Base-by-base conservation (phyloP, 805 yeast species). In the Lachancea cidri region DNA sequence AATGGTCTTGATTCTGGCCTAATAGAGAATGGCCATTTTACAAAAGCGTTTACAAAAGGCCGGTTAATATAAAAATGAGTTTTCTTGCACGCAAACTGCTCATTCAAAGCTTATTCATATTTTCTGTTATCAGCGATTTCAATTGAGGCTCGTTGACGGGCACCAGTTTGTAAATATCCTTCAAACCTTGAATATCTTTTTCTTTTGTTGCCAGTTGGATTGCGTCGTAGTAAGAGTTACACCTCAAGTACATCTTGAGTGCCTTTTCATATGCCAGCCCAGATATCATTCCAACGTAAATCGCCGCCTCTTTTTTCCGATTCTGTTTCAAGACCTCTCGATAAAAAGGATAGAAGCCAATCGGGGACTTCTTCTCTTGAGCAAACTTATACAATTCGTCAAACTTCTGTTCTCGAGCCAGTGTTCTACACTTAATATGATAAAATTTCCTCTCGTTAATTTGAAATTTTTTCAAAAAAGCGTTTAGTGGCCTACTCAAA, bases 271-370 rank as follows among this genome's bases (percentile, higher is more conserved):
- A 71, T 4, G 67, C 54, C 33, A 75, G 47, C 4, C 64, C 63
- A 4, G 66, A 43, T 49, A 85, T 78, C 60, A 77, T 62, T 14
- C 68, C 64, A 15, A 87, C 72, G 51, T 81, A 86, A 15, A 64
- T 54, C 0, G 80, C 71, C 1, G 91, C 86, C 36, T 79, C 79
- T 17, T 75, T 65, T 29, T 69, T 63, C 24, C 81, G 81, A 0
- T 79, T 84, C 3, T 72, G 67, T 41, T 68, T 69, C 31, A 74
- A 52, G 29, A 81, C 71, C 29, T 76, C 73, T 13, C 72, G 66
- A 41, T 70, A 83, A 48, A 87, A 79, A 0, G 83, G 79, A 45
- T 70, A 72, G 44, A 81, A 81, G 0, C 91, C 88, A 32, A 87
- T 83, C 0, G 86, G 83, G 0, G 93, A 77, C 46, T 76, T 81